phyloP scores from a whole-genome alignment of 2,329 filamentous ascomycete species.

The Fulvia fulva region DNA sequence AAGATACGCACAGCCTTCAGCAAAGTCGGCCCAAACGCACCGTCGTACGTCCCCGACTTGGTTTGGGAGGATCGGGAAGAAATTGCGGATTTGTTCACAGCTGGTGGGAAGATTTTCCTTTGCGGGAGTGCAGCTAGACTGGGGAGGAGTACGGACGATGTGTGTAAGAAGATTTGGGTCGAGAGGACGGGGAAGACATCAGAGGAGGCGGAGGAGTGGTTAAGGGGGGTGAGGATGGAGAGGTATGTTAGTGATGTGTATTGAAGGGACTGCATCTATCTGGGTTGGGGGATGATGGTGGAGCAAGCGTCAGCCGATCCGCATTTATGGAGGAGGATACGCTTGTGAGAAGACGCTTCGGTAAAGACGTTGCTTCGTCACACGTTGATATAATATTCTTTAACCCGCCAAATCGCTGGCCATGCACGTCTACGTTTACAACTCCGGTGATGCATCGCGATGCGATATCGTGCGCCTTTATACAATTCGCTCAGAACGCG shows the following conservation, averaged over 20 bases:
- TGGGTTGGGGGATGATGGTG: too few relatives aligned
- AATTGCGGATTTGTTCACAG: constrained; percentile 42
- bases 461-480: not conserved
- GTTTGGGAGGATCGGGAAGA: constrained; percentile 46
- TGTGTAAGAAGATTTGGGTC: constrained; percentile 41
- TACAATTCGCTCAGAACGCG: not conserved
- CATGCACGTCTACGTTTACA: not conserved
- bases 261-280: too few relatives aligned
- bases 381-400: too few relatives aligned
- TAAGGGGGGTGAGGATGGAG: constrained; percentile 43
- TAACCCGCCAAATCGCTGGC: too few relatives aligned
- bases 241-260: constrained; percentile 45
- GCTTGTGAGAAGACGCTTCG: too few relatives aligned
- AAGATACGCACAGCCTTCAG: constrained; percentile 12
- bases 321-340: too few relatives aligned
- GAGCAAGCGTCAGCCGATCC: too few relatives aligned
- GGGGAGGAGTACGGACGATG: constrained; percentile 38
- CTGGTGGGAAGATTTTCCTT: constrained; percentile 57
- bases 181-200: constrained; percentile 35
- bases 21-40: constrained; percentile 40
- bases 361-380: too few relatives aligned
- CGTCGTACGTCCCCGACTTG: constrained; percentile 50
- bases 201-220: constrained; percentile 41
- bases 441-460: not conserved
- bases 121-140: constrained; percentile 50